Base-by-base conservation (phyloP, 179 eudicot species). In the Sideroxylon spinosum region DNA sequence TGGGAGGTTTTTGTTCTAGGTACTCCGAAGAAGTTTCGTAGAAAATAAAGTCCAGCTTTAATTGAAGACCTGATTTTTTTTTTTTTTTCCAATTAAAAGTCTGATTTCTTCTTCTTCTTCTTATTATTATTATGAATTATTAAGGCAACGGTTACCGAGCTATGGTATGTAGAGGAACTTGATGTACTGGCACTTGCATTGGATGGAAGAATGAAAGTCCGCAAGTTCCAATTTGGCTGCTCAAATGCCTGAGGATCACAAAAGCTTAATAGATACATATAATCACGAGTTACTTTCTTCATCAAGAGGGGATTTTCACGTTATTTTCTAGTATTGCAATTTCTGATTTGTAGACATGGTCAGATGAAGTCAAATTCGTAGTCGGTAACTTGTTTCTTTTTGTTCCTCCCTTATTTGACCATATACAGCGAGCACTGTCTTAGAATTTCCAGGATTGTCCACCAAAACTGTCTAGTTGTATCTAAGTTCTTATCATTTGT, bases 81-180 rank as follows among this genome's bases (percentile, higher is more conserved):
- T 20, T 61, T 49, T 14, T 12, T 50, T 71, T 11, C 69, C 68
- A 23, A 71, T 8, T 29, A n/a, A 0, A 17, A 59, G 12, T 0
- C 37, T 76, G 53, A 12, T 50, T 4, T 50, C 19, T 2, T 28
- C 23, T 14, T 10, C 1, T 3, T 19, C 9, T 23, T 32, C 22
- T 19, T 14, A 14, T 55, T 28, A 4, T 19, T 65, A 16, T 56
- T 20, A 12, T 23, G 22, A 44, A 22, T 22, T 14, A 16, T 49
- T 19, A 73, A 95, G 99, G 99, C 97, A 3, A 76, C 81, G 0
- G 84, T 93, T 13, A 84, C 92, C 0, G 99, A 95, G 83, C 89
- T 95, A 62, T 93, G 99, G 99, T 92, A 89, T 71, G 98, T 93
- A 65, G 99, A 95, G 86, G 98, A 95, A 81, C 87, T 86, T 53